Conservation (phyloP, 106 monocot species). For the Acanthochlamys bracteata region DNA sequence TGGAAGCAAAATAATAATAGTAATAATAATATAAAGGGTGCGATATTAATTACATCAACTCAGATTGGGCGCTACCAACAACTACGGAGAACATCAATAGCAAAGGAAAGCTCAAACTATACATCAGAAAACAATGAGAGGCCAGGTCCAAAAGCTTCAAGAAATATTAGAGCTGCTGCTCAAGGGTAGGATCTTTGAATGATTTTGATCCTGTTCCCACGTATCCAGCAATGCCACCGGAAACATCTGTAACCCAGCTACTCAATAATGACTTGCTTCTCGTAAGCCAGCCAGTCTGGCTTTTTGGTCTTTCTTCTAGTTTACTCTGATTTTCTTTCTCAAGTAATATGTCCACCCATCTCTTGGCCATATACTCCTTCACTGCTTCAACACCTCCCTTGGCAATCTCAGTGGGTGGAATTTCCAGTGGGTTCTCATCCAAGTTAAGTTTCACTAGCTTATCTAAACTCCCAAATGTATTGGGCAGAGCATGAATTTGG, state of each 20-base stretch:
- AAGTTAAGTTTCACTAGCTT: conserved; percentile 64
- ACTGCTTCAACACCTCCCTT: conserved; percentile 51
- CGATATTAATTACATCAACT: no score
- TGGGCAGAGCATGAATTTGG: conserved; percentile 76
- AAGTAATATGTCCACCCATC: conserved; percentile 34
- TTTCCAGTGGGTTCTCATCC: conserved; percentile 56
- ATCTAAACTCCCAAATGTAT: conserved; percentile 57
- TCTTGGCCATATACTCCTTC: conserved; percentile 55
- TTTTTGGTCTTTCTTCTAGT: conserved; percentile 13
- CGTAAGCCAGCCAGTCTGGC: conserved; percentile 34
- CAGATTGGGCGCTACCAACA: no score
- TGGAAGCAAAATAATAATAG: no score
- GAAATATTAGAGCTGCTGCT: conserved; percentile 51
- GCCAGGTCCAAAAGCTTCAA: no score
- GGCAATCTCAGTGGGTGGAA: conserved; percentile 61
- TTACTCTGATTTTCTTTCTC: conserved; percentile 40
- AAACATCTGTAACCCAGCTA: conserved; percentile 35
- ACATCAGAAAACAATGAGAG: no score
- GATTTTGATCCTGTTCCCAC: conserved; percentile 30
- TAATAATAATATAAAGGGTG: no score
- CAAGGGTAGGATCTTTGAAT: conserved; percentile 43
- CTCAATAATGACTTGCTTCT: conserved; percentile 50
- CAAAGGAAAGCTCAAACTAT: no score
- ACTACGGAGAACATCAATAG: no score
- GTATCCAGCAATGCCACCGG: conserved; percentile 41